Evolutionary conservation across 2,329 filamentous ascomycete species (phyloP).

Genomic region (Botryotinia narcissicola): DNA sequence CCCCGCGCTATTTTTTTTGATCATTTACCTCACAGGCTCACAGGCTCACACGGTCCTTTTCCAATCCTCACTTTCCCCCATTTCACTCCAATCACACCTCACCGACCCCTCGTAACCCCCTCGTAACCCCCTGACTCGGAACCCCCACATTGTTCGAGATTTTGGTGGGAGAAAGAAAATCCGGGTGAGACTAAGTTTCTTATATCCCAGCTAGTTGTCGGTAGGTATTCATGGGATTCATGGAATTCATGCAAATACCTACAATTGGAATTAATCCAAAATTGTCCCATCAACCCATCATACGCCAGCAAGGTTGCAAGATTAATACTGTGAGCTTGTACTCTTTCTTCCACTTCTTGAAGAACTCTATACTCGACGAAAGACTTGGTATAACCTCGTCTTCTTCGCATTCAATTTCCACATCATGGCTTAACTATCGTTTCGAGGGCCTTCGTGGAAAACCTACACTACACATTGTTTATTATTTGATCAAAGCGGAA

Average conservation of each 20-base stretch:
- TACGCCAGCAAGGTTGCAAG: neutral
- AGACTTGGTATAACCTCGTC: neutral
- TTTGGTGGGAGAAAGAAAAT: constrained; percentile 8
- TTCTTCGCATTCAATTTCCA: neutral
- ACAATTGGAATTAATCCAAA: neutral
- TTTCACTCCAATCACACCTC: neutral
- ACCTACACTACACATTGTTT: neutral
- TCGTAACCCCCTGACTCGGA: neutral
- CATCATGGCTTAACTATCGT: neutral
- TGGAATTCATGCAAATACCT: neutral
- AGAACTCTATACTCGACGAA: too few relatives aligned
- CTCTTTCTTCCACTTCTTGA: neutral
- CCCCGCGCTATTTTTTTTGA: constrained; percentile 15
- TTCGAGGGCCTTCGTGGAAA: neutral
- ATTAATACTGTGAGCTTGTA: too few relatives aligned
- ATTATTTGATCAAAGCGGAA: neutral
- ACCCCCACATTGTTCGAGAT: constrained; percentile 8
- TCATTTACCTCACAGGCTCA: neutral
- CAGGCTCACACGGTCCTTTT: neutral
- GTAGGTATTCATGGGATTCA: neutral
- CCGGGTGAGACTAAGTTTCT: neutral
- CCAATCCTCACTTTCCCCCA: neutral
- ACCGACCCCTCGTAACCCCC: neutral
- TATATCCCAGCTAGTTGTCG: neutral
- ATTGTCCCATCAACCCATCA: neutral